These are phyloP conservation scores for Sporothrix humicola DNA, from an alignment of 2,329 filamentous ascomycete genomes.

Conservation along the genomic window DNA sequence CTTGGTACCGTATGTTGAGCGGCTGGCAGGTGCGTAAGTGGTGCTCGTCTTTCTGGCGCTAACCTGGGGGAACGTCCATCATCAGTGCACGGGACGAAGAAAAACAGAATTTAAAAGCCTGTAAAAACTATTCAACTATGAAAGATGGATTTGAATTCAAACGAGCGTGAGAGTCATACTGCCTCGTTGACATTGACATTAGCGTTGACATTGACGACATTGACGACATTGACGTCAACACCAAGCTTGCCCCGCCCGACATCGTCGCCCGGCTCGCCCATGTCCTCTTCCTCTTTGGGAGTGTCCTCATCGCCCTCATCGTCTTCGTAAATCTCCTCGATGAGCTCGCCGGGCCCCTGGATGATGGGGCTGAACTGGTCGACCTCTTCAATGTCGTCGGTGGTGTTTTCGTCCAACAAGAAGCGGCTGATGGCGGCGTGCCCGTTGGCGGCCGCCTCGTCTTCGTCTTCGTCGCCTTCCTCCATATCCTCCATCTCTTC, in stretches of 20 bases:
- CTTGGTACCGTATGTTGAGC: neutral
- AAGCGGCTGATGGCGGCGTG: slow-evolving; percentile 27
- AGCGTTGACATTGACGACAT: neutral
- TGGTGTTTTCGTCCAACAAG: slow-evolving; percentile 25
- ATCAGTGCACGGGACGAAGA: too few relatives aligned
- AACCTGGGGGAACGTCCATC: neutral
- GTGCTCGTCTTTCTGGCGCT: slow-evolving; percentile 19
- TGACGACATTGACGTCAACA: too few relatives aligned
- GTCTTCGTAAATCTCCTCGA: slow-evolving; percentile 56
- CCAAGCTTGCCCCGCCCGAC: neutral
- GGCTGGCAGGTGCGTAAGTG: neutral
- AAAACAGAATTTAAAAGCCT: too few relatives aligned
- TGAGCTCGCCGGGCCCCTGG: slow-evolving; percentile 51
- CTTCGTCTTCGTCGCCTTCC: slow-evolving; percentile 55
- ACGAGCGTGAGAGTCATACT: too few relatives aligned
- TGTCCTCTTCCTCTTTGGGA: neutral
- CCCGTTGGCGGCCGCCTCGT: slow-evolving; percentile 40
- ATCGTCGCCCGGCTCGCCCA: slow-evolving; percentile 16
- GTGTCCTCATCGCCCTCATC: slow-evolving; percentile 26
- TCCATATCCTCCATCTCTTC: slow-evolving; percentile 46
- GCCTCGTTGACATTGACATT: neutral
- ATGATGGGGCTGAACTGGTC: slow-evolving; percentile 63
- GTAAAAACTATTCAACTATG: too few relatives aligned
- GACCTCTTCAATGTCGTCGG: slow-evolving; percentile 59
- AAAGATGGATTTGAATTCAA: too few relatives aligned